phyloP scores from a whole-genome alignment of 768 basidiomycete species.

The Favolaschia claudopus region DNA sequence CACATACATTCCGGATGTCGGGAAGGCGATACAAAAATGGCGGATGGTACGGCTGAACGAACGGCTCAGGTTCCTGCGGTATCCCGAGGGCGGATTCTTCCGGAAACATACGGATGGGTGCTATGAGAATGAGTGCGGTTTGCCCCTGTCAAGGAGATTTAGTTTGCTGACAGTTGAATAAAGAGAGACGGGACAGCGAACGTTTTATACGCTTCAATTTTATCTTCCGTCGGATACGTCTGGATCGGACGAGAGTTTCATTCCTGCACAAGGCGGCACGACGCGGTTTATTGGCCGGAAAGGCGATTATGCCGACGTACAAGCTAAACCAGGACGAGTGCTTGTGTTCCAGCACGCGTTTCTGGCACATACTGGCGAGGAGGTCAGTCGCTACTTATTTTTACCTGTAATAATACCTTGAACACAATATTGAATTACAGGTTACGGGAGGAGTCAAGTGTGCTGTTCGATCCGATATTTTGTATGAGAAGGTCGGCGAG shows the following conservation, averaged over 20 bases:
- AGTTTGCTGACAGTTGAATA: not conserved
- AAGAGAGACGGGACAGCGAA: slow-evolving; percentile 15
- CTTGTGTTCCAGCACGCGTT: slow-evolving; percentile 24
- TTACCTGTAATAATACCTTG: not conserved
- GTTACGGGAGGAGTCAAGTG: slow-evolving; percentile 20
- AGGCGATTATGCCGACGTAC: slow-evolving; percentile 17
- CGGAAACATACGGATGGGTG: slow-evolving; percentile 5
- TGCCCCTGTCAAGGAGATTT: not conserved
- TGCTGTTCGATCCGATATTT: slow-evolving; percentile 18
- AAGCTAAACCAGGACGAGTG: slow-evolving; percentile 12
- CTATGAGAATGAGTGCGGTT: slow-evolving; percentile 13
- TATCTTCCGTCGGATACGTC: slow-evolving; percentile 24
- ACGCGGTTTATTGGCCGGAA: slow-evolving; percentile 13
- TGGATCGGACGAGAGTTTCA: slow-evolving; percentile 19
- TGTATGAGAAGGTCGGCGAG: slow-evolving; percentile 19
- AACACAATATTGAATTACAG: not conserved
- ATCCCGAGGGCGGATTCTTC: slow-evolving; percentile 18
- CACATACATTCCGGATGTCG: not conserved
- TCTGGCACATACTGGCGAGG: slow-evolving; percentile 21
- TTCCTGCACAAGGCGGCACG: slow-evolving; percentile 11
- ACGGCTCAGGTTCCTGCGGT: slow-evolving; percentile 22
- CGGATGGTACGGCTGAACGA: slow-evolving; percentile 26
- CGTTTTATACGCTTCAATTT: slow-evolving; percentile 26
- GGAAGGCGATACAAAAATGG: slow-evolving; percentile 17
- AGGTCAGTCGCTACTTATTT: not conserved